These are phyloP conservation scores for Diaporthe batatas DNA, from an alignment of 2,329 filamentous ascomycete genomes.

Conservation along the genomic window DNA sequence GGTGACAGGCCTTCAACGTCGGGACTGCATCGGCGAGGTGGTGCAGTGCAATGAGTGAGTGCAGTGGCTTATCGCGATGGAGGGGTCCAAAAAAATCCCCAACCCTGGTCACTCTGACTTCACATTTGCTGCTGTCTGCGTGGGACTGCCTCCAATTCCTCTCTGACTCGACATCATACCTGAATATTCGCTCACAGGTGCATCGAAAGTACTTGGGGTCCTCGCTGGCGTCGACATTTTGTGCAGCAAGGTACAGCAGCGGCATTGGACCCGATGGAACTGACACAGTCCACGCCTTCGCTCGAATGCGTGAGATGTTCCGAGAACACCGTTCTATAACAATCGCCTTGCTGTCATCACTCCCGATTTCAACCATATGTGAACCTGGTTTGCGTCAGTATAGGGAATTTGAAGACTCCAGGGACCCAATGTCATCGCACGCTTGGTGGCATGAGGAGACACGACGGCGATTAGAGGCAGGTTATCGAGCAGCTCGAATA, in stretches of 20 bases:
- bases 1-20: slow-evolving; percentile 7
- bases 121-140: not conserved
- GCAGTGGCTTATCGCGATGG: not conserved
- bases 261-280: not conserved
- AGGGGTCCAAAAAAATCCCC: slow-evolving; percentile 32
- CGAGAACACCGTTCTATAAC: not conserved
- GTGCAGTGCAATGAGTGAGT: too few relatives aligned
- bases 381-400: not conserved
- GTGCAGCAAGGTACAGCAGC: not conserved
- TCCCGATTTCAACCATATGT: too few relatives aligned
- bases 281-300: not conserved
- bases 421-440: not conserved
- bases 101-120: not conserved
- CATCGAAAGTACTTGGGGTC: not conserved
- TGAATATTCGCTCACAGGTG: too few relatives aligned
- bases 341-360: not conserved
- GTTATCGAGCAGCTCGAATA: not conserved
- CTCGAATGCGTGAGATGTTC: not conserved
- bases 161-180: too few relatives aligned
- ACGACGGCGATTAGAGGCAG: not conserved
- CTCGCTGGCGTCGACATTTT: not conserved
- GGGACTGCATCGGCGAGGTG: slow-evolving; percentile 17
- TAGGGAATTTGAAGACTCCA: not conserved
- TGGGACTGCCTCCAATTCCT: not conserved
- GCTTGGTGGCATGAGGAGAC: not conserved